Evolutionary conservation across 164 flowering plant genomes (phyloP), one percentile per base, ranked within the genome.

Genomic region (Umbilicus rupestris): DNA sequence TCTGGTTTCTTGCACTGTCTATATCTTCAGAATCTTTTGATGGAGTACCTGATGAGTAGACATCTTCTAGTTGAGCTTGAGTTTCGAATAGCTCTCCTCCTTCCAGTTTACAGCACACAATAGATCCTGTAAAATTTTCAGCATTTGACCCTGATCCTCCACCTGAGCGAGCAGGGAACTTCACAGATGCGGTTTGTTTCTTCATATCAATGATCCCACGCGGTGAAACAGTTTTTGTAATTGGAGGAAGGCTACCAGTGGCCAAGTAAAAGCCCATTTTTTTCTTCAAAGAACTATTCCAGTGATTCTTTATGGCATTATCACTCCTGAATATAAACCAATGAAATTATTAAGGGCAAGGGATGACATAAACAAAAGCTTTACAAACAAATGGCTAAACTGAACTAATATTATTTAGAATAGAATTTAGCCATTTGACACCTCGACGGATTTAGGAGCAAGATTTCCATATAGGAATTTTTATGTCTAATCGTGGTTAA

Each of bases 221-320:
- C 28, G 60, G 60, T 26, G 60, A 55, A 28, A 33, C 17, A 3
- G 60, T 26, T 55, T 55, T 55, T 11, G 60, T 55, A 28, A 19
- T 55, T 55, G 60, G 60, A 55, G 60, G 60, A 55, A 55, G 60
- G 14, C 60, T 55, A 55, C 60, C 60, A 55, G 31, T 55, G 11
- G 60, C 33, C 19, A 55, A 10, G 57, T 26, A 69, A 37, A 66
- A 52, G 52, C 64, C 71, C 63, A 79, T 41, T 60, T 71, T 82
- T 74, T 79, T 84, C 75, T 42, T 42, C 46, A 42, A 52, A 3
- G 88, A 81, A 73, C 86, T 75, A 73, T 85, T 82, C 86, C 88
- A 85, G 47, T 82, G 86, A 33, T 85, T 85, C 72, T 85, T 85
- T 63, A 85, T 81, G 8, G 86, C 73, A 70, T 85, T 85, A 46